Percentiles rank a stretch among this genome's conserved stretches.
Evolutionary conservation across 768 basidiomycete genomes (phyloP).

Genomic region (Calocybe cyanea): DNA sequence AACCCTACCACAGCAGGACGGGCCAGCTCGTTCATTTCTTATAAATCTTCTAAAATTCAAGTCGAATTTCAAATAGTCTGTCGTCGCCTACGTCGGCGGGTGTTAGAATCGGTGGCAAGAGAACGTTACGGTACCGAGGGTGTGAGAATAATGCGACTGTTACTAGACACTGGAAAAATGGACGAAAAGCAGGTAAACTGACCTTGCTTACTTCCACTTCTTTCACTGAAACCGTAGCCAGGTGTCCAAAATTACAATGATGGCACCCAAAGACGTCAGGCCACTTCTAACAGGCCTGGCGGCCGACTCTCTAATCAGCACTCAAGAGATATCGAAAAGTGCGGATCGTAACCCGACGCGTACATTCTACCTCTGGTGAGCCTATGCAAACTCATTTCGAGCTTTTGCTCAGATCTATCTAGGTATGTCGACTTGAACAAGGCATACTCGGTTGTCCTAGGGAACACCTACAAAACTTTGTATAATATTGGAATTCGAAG

Average conservation of each 20-base stretch:
- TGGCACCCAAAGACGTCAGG: slow-evolving; percentile 84
- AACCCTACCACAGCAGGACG: slow-evolving; percentile 75
- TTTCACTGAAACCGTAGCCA: slow-evolving; percentile 24
- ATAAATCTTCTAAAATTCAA: slow-evolving; percentile 65
- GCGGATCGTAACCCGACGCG: slow-evolving; percentile 86
- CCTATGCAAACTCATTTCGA: not conserved
- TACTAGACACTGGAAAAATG: slow-evolving; percentile 84
- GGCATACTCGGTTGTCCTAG: slow-evolving; percentile 74
- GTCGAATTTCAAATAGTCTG: slow-evolving; percentile 78
- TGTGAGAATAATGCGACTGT: slow-evolving; percentile 74
- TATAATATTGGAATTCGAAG: slow-evolving; percentile 79
- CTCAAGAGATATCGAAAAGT: slow-evolving; percentile 90
- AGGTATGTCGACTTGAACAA: slow-evolving; percentile 91
- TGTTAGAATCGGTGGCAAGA: slow-evolving; percentile 74
- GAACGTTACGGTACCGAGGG: slow-evolving; percentile 84
- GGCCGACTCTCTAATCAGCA: slow-evolving; percentile 78
- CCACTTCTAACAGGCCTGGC: slow-evolving; percentile 76
- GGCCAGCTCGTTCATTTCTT: slow-evolving; percentile 68
- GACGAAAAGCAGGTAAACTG: slow-evolving; percentile 87
- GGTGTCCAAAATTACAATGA: slow-evolving; percentile 93
- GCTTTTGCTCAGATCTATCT: slow-evolving; percentile 8
- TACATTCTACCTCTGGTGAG: slow-evolving; percentile 89
- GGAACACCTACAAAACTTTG: slow-evolving; percentile 83
- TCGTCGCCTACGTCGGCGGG: slow-evolving; percentile 59
- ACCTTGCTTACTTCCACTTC: not conserved